These are phyloP conservation scores for Thozetella sp. DNA, from an alignment of 495 filamentous ascomycete species.

Conservation along the genomic window DNA sequence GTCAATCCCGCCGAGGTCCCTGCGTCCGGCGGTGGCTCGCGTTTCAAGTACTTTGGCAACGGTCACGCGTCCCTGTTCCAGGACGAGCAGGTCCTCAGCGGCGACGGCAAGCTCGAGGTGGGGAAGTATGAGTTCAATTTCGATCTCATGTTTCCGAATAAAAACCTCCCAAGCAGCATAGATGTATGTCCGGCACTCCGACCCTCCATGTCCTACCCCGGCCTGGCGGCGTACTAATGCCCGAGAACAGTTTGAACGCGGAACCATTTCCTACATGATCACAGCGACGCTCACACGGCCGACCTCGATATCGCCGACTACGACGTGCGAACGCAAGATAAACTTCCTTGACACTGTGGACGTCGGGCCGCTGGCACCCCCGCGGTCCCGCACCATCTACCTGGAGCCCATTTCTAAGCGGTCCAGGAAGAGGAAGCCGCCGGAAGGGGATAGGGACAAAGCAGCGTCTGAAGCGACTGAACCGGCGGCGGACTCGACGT, in stretches of 20 bases:
- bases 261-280: conserved; percentile 88
- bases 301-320: conserved; percentile 79
- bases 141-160: conserved; percentile 76
- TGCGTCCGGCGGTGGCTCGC: conserved; percentile 47
- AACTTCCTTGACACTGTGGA: conserved; percentile 73
- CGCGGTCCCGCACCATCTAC: conserved; percentile 74
- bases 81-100: conserved; percentile 88
- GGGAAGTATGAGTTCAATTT: conserved; percentile 93
- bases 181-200: conserved; percentile 67
- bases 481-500: conserved; percentile 34
- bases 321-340: conserved; percentile 78
- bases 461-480: conserved; percentile 25
- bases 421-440: conserved; percentile 51
- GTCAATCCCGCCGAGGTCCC: conserved; percentile 41
- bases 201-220: background rate
- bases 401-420: conserved; percentile 71
- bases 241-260: conserved; percentile 80
- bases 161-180: conserved; percentile 86
- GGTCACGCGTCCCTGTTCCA: conserved; percentile 86
- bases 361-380: conserved; percentile 51
- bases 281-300: conserved; percentile 89
- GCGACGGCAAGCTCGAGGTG: conserved; percentile 82
- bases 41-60: conserved; percentile 74
- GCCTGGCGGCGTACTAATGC: conserved; percentile 18
- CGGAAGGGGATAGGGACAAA: conserved; percentile 20